These are phyloP conservation scores for Penicillium malachiteum DNA, from an alignment of 495 filamentous ascomycete genomes.

Conservation along the genomic window DNA sequence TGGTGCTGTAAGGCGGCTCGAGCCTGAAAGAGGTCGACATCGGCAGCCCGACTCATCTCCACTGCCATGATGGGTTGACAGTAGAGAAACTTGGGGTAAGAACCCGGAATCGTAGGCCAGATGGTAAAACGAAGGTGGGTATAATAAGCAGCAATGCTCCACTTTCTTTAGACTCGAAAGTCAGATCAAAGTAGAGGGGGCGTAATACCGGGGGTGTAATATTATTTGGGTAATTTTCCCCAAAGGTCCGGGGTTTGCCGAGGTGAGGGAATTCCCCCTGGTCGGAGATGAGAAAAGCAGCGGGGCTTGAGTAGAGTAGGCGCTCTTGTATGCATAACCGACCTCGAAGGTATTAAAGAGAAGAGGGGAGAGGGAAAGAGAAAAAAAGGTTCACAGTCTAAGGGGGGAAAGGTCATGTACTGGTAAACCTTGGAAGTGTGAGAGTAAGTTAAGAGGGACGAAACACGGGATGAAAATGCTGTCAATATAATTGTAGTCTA, in stretches of 20 bases:
- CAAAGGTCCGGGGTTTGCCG: neutral
- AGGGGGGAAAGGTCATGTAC: neutral
- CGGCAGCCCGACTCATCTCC: slow-evolving; percentile 25
- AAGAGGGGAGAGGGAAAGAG: neutral
- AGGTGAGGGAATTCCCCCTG: slow-evolving; percentile 2
- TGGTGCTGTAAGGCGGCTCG: slow-evolving; percentile 67
- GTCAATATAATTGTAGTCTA: slow-evolving; percentile 6
- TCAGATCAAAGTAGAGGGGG: neutral
- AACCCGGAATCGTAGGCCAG: too few species aligned
- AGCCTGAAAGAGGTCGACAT: slow-evolving; percentile 61
- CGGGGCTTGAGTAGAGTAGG: neutral
- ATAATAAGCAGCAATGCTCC: neutral
- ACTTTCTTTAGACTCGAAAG: neutral
- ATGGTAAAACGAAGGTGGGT: neutral
- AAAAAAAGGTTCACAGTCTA: neutral
- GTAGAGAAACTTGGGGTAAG: too few species aligned
- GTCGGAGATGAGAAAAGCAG: slow-evolving; percentile 3
- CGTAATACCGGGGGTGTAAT: neutral
- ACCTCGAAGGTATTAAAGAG: neutral
- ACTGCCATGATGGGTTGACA: slow-evolving; percentile 18
- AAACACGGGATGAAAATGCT: neutral
- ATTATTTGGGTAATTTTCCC: neutral
- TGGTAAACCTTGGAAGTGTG: neutral
- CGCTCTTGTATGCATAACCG: slow-evolving; percentile 13
- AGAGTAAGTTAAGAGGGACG: neutral